phyloP scores from a whole-genome alignment of 441 rosid genomes.

The Caryocar brasiliense region DNA sequence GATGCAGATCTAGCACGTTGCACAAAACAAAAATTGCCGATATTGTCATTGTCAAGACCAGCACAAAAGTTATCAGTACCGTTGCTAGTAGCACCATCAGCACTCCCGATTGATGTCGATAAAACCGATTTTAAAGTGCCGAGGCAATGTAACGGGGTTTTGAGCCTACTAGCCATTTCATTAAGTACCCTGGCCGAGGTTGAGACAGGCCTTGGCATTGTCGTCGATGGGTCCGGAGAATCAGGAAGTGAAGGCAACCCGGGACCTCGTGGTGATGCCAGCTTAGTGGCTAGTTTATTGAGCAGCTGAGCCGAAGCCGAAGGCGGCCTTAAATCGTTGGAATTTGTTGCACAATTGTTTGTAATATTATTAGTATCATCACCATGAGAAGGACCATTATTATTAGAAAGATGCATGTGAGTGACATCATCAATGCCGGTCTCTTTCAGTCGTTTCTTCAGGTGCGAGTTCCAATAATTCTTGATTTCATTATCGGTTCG shows the following conservation, averaged over 20 bases:
- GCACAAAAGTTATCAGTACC: too few relatives aligned
- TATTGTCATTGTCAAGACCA: too few relatives aligned
- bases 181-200: neutral
- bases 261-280: neutral
- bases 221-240: too few relatives aligned
- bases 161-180: neutral
- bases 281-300: conserved; percentile 3
- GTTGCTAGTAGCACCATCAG: too few relatives aligned
- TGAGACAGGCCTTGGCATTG: neutral
- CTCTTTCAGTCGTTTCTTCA: conserved; percentile 28
- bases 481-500: conserved; percentile 43
- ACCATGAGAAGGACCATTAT: neutral
- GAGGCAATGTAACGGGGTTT: too few relatives aligned
- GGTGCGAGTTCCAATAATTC: conserved; percentile 43
- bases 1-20: too few relatives aligned
- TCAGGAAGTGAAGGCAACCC: too few relatives aligned
- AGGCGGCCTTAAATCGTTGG: too few relatives aligned
- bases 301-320: neutral
- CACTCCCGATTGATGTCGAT: neutral
- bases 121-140: neutral
- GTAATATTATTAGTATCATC: neutral
- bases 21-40: too few relatives aligned
- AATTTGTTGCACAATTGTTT: too few relatives aligned
- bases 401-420: conserved; percentile 17
- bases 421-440: conserved; percentile 30